phyloP scores from a whole-genome alignment of 495 filamentous ascomycete genomes.

The Pyronema omphalodes region DNA sequence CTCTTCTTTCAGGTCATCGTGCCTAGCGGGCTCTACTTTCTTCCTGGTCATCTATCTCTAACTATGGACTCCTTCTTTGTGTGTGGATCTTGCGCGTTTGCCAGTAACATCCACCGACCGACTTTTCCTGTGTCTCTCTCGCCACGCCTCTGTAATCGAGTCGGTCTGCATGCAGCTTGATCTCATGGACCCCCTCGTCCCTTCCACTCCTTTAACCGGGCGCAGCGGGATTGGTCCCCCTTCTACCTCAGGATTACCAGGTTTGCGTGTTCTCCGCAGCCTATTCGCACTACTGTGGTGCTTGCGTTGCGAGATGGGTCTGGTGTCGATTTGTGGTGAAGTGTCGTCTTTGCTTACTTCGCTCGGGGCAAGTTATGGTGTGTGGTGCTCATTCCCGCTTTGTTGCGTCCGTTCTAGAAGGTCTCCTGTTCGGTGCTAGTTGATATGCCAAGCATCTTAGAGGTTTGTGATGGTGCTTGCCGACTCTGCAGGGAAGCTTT shows the following conservation, averaged over 20 bases:
- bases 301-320: not conserved
- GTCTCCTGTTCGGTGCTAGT: conserved; percentile 12
- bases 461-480: conserved; percentile 19
- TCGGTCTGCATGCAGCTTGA: not conserved
- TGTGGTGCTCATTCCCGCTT: not conserved
- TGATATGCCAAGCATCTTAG: conserved; percentile 8
- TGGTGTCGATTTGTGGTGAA: not conserved
- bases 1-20: no score
- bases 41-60: no score
- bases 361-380: conserved; percentile 1
- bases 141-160: no score
- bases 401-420: conserved; percentile 17
- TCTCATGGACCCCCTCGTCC: not conserved
- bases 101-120: no score
- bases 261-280: not conserved
- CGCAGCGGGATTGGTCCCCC: not conserved
- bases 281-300: not conserved
- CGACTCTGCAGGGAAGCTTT: conserved; percentile 17
- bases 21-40: no score
- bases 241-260: no score
- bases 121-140: no score
- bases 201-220: not conserved
- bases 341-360: not conserved
- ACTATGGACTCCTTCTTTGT: no score
- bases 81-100: no score